Evolutionary conservation across 2,329 filamentous ascomycete species (phyloP).

Genomic region (Sclerotinia spermophila): DNA sequence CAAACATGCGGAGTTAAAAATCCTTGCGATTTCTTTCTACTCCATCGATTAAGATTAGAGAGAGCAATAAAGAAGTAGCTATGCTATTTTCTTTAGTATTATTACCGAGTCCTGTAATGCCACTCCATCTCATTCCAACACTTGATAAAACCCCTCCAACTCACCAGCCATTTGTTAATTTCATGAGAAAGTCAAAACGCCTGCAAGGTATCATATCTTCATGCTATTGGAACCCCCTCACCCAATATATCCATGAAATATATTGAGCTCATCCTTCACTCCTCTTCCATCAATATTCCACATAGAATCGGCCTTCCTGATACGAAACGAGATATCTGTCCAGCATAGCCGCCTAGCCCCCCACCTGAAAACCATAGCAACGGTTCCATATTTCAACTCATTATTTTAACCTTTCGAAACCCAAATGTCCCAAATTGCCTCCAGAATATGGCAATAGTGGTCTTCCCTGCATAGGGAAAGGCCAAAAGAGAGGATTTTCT

Average conservation of each 20-base stretch:
- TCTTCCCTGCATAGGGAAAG: slow-evolving; percentile 34
- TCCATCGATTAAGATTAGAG: neutral
- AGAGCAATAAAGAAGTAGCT: neutral
- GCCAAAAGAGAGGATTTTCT: slow-evolving; percentile 34
- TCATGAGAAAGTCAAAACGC: neutral
- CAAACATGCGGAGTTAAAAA: no score
- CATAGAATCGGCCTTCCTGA: neutral
- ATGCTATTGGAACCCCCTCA: neutral
- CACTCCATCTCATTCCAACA: neutral
- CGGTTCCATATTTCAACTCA: neutral
- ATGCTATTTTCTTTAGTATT: neutral
- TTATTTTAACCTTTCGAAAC: neutral
- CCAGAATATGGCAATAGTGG: slow-evolving; percentile 25
- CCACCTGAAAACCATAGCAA: neutral
- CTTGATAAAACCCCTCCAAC: neutral
- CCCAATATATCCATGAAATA: neutral
- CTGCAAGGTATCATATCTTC: slow-evolving; percentile 10
- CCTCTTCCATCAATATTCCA: neutral
- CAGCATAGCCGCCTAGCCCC: neutral
- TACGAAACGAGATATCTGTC: neutral
- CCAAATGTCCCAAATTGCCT: neutral
- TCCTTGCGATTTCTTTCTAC: neutral
- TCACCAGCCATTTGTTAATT: neutral
- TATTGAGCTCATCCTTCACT: neutral
- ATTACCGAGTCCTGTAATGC: neutral